Conservation (phyloP, 2,329 filamentous ascomycete species). For the Chaetothyriales sp. region DNA sequence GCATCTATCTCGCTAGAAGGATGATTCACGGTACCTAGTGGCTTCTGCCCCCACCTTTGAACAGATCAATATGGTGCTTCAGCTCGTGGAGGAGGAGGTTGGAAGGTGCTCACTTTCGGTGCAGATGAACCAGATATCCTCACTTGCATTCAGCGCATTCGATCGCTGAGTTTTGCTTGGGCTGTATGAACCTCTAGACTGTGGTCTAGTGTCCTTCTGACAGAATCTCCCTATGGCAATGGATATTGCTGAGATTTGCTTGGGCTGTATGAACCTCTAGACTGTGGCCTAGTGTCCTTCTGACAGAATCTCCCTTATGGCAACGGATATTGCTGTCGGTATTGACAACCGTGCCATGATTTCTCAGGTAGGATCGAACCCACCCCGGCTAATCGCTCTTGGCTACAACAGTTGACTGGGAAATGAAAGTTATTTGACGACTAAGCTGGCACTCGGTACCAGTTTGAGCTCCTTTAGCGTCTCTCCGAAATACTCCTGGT, state of each 20-base stretch:
- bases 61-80: not conserved
- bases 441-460: conserved; percentile 77
- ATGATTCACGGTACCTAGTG: not conserved
- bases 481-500: conserved; percentile 66
- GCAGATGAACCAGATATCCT: not conserved
- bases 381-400: no score
- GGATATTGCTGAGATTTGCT: not conserved
- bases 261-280: not conserved
- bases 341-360: not conserved
- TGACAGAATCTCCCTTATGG: not conserved
- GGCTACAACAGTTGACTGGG: not conserved
- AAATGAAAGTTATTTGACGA: conserved; percentile 41
- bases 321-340: not conserved
- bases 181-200: not conserved
- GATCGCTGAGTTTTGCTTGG: not conserved
- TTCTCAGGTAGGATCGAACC: not conserved
- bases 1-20: not conserved
- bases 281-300: not conserved
- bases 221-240: not conserved
- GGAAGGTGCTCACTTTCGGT: no score
- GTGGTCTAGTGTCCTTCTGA: not conserved
- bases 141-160: not conserved
- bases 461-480: conserved; percentile 85
- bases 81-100: not conserved
- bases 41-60: not conserved